Evolutionary conservation across 116 monocot genomes (phyloP).

Genomic region (Phalaenopsis hybrid): DNA sequence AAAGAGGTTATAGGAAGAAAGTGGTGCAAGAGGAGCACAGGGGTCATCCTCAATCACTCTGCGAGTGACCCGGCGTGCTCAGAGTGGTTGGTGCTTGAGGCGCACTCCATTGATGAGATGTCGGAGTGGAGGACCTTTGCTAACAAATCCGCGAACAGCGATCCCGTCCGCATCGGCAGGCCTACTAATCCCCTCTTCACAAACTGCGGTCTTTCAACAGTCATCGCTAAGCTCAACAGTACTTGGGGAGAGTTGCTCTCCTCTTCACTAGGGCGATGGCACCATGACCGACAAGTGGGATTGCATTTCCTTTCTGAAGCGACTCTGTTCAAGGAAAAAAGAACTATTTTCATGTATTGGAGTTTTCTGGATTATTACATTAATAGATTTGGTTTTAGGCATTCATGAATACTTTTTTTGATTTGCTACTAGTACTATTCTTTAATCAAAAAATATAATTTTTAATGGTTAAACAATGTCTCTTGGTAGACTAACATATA

Average conservation of each 20-base stretch:
- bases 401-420: neutral
- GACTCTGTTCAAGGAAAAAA: neutral
- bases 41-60: slow-evolving; percentile 20
- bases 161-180: slow-evolving; percentile 19
- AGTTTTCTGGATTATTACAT: neutral
- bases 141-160: slow-evolving; percentile 18
- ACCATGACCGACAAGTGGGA: slow-evolving; percentile 24
- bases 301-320: neutral
- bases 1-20: neutral
- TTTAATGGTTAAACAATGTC: neutral
- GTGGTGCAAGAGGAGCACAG: slow-evolving; percentile 13
- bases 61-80: slow-evolving; percentile 22
- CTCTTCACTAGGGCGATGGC: slow-evolving; percentile 14
- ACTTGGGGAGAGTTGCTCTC: slow-evolving; percentile 14
- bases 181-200: slow-evolving; percentile 21
- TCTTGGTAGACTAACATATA: neutral
- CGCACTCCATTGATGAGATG: slow-evolving; percentile 27
- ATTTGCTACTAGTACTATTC: too few relatives aligned
- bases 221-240: slow-evolving; percentile 20
- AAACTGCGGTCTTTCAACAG: slow-evolving; percentile 17
- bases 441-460: neutral
- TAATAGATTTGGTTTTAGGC: neutral
- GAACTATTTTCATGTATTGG: neutral
- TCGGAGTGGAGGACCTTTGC: slow-evolving; percentile 28
- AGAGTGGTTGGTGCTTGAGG: slow-evolving; percentile 23